Conservation (phyloP, 495 filamentous ascomycete species). For the Podospora didyma region DNA sequence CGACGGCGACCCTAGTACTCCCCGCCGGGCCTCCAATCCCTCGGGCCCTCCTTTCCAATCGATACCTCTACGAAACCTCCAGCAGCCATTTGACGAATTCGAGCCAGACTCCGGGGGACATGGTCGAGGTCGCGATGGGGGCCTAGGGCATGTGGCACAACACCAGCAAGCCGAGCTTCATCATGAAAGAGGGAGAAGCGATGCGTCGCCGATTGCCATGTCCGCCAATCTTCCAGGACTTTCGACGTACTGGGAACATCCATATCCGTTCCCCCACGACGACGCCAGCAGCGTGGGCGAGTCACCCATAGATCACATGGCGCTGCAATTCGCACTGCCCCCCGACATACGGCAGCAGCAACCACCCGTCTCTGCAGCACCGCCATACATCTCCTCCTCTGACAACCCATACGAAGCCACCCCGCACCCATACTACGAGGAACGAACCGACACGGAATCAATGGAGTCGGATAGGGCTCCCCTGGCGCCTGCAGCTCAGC, state of each 20-base stretch:
- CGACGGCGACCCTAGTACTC: slow-evolving; percentile 24
- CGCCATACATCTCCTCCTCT: slow-evolving; percentile 27
- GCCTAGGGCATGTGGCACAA: slow-evolving; percentile 4
- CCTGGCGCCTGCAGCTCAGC: slow-evolving; percentile 59
- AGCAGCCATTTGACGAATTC: slow-evolving; percentile 50
- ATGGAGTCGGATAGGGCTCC: slow-evolving; percentile 67
- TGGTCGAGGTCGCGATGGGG: slow-evolving; percentile 29
- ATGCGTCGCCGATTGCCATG: slow-evolving; percentile 31
- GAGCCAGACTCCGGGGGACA: slow-evolving; percentile 20
- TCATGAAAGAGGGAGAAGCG: slow-evolving; percentile 17
- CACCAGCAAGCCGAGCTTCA: slow-evolving; percentile 26
- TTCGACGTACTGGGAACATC: slow-evolving; percentile 46
- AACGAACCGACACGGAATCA: slow-evolving; percentile 52
- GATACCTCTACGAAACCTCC: slow-evolving; percentile 82
- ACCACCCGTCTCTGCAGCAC: slow-evolving; percentile 11
- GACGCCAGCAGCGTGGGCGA: slow-evolving; percentile 24
- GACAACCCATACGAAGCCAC: slow-evolving; percentile 33
- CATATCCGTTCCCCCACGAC: slow-evolving; percentile 26
- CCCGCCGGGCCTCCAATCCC: slow-evolving; percentile 24
- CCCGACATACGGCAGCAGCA: slow-evolving; percentile 35
- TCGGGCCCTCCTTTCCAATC: slow-evolving; percentile 53
- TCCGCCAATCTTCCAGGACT: slow-evolving; percentile 39
- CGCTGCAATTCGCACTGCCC: slow-evolving; percentile 45
- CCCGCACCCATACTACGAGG: slow-evolving; percentile 47
- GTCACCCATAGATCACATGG: slow-evolving; percentile 44